Conservation (phyloP, 75 land plant genomes). For the Picea sitchensis region DNA sequence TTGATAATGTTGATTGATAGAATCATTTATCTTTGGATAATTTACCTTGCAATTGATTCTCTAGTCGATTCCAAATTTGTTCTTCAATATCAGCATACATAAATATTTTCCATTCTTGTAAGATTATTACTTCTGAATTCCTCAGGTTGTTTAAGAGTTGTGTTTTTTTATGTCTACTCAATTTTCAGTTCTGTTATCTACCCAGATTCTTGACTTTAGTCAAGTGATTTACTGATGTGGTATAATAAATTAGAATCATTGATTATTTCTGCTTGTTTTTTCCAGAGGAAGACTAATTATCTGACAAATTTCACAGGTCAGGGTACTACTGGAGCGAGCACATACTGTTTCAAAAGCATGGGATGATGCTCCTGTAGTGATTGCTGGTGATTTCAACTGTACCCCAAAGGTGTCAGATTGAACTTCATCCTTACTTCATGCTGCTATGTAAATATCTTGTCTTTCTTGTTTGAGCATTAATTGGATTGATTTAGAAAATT, state of each 20-base stretch:
- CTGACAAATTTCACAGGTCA: slow-evolving; percentile 31
- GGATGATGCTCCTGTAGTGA: slow-evolving; percentile 73
- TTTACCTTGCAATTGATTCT: neutral
- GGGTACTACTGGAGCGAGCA: slow-evolving; percentile 59
- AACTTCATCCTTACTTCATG: slow-evolving; percentile 6
- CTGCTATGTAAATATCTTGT: neutral
- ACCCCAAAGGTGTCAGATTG: slow-evolving; percentile 58
- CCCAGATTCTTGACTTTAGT: neutral
- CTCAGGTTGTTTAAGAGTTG: neutral
- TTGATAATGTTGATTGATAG: neutral
- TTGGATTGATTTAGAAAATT: neutral
- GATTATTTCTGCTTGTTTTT: neutral
- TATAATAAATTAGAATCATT: neutral
- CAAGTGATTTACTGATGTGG: neutral
- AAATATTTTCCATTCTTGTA: too few species aligned
- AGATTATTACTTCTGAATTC: neutral
- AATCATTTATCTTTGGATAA: neutral
- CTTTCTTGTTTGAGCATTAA: neutral
- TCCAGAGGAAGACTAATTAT: neutral
- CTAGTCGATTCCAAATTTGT: neutral
- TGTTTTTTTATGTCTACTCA: neutral
- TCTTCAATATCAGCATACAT: neutral
- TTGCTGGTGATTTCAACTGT: slow-evolving; percentile 85
- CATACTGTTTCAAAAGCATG: slow-evolving; percentile 60
- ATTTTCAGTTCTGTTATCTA: neutral